Evolutionary conservation across 2,329 filamentous ascomycete genomes (phyloP).

Genomic region (Alternaria solani): DNA sequence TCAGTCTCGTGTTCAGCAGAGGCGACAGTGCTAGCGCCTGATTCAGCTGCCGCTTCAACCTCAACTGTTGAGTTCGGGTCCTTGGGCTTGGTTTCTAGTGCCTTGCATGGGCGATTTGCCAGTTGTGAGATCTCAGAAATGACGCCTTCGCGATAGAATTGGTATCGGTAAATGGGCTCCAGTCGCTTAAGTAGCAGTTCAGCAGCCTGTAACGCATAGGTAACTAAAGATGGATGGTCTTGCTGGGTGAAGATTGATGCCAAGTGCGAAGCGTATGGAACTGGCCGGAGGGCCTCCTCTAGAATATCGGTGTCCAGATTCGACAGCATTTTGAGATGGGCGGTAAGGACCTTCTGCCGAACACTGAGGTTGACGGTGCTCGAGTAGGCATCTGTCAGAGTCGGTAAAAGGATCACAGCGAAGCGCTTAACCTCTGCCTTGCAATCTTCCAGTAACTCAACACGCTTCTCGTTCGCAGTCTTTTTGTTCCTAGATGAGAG

Average conservation of each 20-base stretch:
- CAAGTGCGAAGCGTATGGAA: constrained; percentile 94
- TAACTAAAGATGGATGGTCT: constrained; percentile 87
- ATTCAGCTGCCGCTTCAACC: constrained; percentile 34
- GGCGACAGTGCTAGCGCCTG: constrained; percentile 33
- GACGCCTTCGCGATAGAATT: constrained; percentile 96
- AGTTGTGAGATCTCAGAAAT: constrained; percentile 89
- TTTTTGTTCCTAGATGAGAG: constrained; percentile 59
- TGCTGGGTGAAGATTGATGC: constrained; percentile 95
- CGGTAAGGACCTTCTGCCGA: constrained; percentile 90
- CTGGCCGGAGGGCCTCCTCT: constrained; percentile 81
- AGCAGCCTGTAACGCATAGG: constrained; percentile 85
- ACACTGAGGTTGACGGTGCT: constrained; percentile 96
- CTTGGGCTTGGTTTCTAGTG: constrained; percentile 39
- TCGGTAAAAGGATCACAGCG: constrained; percentile 90
- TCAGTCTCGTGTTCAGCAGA: constrained; percentile 47
- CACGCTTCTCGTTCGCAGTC: constrained; percentile 76
- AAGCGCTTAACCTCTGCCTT: constrained; percentile 89
- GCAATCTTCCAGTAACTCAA: constrained; percentile 84
- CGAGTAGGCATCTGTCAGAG: constrained; percentile 93
- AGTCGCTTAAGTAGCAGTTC: constrained; percentile 86
- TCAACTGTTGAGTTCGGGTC: constrained; percentile 37
- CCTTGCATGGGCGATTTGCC: constrained; percentile 60
- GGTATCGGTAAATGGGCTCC: constrained; percentile 89
- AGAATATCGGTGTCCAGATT: constrained; percentile 89
- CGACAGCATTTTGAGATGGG: constrained; percentile 97